Evolutionary conservation across 768 basidiomycete genomes (phyloP), one percentile per base, ranked within the genome.

Genomic region (Pleurotus platypus): DNA sequence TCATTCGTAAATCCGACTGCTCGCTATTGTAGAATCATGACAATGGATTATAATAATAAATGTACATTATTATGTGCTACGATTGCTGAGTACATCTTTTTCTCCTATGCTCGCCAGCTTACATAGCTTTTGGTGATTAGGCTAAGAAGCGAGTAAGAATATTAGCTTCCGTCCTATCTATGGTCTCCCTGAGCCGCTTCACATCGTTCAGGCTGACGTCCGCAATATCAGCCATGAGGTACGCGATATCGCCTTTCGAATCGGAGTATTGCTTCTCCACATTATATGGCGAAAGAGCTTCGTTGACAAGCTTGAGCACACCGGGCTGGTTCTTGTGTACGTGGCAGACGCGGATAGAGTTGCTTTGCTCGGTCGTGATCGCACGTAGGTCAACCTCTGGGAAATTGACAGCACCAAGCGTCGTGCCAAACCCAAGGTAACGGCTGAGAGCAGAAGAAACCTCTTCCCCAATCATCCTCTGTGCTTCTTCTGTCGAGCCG

Each of bases 221-320:
- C 18, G 91, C 87, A 62, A 99, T 98, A 70, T 99, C 97, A 11
- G 95, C 95, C 86, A 99, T 89, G 61, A 99, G 82, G 72, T 98
- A 98, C 22, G 95, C 94, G 49, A 93, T 74, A 53, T 93, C 92
- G 59, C 90, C 90, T 75, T 93, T 93, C 46, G 92, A 94, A 68
- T 99, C 97, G n/a, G 96, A 94, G 73, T 89, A 98, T 74, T 98
- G 97, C 78, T 98, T 98, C 75, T 96, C 94, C 69, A 99, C 95
- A 72, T 99, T 98, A 81, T 95, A 94, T 39, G 92, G 88, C 49
- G 90, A 90, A 42, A 99, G 76, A 27, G 90, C 89, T 63, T 95
- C 90, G 81, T 99, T 99, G 79, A 99, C 91, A 67, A 87, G 84
- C 66, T 85, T 87, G 67, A 99, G 87, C 48, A 98, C 97, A 78